Evolutionary conservation across 2,329 filamentous ascomycete genomes (phyloP).

Genomic region (Botrytis deweyae): DNA sequence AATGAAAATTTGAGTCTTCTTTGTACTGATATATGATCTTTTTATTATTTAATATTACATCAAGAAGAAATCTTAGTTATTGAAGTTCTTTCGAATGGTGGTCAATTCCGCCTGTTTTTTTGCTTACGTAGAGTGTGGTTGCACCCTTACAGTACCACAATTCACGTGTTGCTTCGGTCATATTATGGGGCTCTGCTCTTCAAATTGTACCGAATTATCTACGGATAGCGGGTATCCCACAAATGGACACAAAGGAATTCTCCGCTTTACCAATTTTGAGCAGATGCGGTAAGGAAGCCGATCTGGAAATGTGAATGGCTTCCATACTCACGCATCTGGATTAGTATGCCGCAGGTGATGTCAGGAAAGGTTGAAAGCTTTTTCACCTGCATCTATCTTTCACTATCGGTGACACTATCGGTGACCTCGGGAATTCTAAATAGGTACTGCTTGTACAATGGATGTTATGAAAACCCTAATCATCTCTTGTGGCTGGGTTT

Average conservation of each 20-base stretch:
- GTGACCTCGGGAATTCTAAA: not conserved
- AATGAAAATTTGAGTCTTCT: no score
- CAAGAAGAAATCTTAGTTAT: no score
- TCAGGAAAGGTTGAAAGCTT: constrained; percentile 1
- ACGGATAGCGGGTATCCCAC: not conserved
- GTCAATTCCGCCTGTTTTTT: no score
- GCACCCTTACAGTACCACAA: not conserved
- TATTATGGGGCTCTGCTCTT: not conserved
- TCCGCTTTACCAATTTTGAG: not conserved
- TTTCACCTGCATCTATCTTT: not conserved
- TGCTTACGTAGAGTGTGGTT: not conserved
- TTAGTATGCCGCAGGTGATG: not conserved
- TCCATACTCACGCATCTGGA: not conserved
- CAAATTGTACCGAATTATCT: constrained; percentile 3
- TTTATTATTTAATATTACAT: no score
- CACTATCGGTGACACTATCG: not conserved
- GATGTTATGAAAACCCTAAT: not conserved
- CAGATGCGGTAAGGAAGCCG: not conserved
- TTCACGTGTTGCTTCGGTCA: constrained; percentile 10
- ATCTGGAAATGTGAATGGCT: not conserved
- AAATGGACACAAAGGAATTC: not conserved
- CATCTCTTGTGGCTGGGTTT: not conserved
- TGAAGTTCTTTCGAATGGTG: no score
- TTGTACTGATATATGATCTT: no score
- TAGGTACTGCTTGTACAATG: not conserved